Evolutionary conservation across 352 stramenopile species (phyloP).

Genomic region (Phytophthora sp.): DNA sequence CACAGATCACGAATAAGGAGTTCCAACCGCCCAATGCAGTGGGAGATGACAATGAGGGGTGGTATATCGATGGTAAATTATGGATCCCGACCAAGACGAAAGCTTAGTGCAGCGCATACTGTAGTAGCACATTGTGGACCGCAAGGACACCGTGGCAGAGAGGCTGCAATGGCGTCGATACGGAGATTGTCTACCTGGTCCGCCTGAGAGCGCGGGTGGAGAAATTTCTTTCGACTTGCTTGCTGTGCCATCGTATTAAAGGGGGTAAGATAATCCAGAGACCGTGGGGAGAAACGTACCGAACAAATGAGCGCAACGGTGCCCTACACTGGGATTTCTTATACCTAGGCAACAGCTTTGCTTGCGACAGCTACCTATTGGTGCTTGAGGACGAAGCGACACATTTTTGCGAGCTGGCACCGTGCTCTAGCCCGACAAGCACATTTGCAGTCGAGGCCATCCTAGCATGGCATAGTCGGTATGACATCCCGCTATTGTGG

Average conservation of each 20-base stretch:
- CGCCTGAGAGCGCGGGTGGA: constrained; percentile 18
- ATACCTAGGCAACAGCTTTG: constrained; percentile 11
- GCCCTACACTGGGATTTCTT: constrained; percentile 20
- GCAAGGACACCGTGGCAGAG: constrained; percentile 7
- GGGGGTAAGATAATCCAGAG: constrained; percentile 11
- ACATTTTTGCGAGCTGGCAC: constrained; percentile 8
- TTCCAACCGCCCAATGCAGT: background rate
- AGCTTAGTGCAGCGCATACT: constrained; percentile 5
- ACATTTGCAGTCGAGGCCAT: constrained; percentile 22
- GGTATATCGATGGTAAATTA: constrained; percentile 5
- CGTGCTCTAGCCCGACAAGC: constrained; percentile 21
- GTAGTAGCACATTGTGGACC: constrained; percentile 11
- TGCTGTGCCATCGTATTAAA: constrained; percentile 20
- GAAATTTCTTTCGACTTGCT: background rate
- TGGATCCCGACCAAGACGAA: constrained; percentile 8
- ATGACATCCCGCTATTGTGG: constrained; percentile 29
- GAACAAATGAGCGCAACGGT: constrained; percentile 20
- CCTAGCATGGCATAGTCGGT: constrained; percentile 33
- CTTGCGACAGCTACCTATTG: constrained; percentile 11
- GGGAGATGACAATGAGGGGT: background rate
- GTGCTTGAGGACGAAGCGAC: constrained; percentile 24
- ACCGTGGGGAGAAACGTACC: constrained; percentile 19
- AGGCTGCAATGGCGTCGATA: background rate
- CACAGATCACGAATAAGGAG: background rate
- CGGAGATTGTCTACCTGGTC: background rate